Base-by-base conservation (phyloP, 2,329 filamentous ascomycete genomes). In the Talaromyces marneffei region DNA sequence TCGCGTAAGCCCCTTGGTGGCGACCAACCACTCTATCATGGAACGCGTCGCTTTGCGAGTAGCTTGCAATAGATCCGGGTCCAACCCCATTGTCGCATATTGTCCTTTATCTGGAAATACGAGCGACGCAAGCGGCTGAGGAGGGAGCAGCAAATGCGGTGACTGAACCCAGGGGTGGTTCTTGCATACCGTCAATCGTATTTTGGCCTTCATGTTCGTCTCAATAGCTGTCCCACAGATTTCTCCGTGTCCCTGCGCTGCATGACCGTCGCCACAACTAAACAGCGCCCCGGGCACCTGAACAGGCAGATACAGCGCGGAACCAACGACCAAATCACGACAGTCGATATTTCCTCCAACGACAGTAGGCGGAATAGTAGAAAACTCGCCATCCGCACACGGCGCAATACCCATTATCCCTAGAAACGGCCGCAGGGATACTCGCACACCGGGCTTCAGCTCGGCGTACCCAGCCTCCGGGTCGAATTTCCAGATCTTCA, bases 141-240 rank as follows among this genome's bases (percentile, higher is more conserved):
- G 67, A 9, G 72, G 66, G 1, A 77, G 82, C 59, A 77, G 65
- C 65, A 79, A 82, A 68, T 83, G 80, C 40, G 81, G 81, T 18
- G 77, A 76, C 29, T 73, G 74, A 29, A 82, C 71, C 75, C 77
- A 82, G 12, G 72, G 66, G 65, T 76, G 79, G 55, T 74, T 72
- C 67, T 80, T 81, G 60, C 78, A 73, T 6, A 83, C 71, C 2
- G 77, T 79, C 37, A 84, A 74, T n/a, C 77, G 75, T 35, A 84
- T 65, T 0, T 75, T 77, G 0, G 80, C 81, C 61, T 72, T 76
- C 71, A 82, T 79, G 1, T 80, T 76, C 27, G 81, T 83, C 72
- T 84, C 82, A 65, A 84, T 81, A 6, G 82, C 82, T n/a, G 80
- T 82, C 5, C 82, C 81, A 64, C 81, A 83, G 23, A 83, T 78